Base-by-base conservation (phyloP, 1,284 basidiomycete genomes). In the Schizopora paradoxa region DNA sequence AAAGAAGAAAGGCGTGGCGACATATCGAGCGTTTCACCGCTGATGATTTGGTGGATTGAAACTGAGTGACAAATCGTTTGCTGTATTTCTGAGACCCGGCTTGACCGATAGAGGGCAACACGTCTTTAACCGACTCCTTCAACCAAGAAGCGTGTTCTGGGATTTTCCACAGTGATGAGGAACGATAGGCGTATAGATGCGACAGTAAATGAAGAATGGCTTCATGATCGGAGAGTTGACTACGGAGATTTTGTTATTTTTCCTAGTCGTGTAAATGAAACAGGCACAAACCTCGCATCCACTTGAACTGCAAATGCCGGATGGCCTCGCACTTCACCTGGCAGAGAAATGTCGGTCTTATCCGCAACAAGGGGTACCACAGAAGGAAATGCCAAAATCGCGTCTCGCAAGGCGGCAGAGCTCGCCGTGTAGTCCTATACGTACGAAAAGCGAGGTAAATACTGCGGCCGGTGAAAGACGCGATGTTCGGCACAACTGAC, bases 121-220 rank as follows among this genome's bases (percentile, higher is more conserved):
- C 52, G 5, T 69, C 59, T 18, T 62, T 62, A 18, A 81, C 67
- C 2, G 79, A 82, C 8, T 64, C 61, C 2, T 74, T 59, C 55
- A 96, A 80, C 91, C 92, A 96, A 0, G 72, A 57, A 0, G 76
- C 61, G n/a, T 77, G 67, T 0, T 63, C 58, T 0, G 82, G 66
- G 7, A 83, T 77, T 66, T 93, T 95, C 91, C 91, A 96, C 5
- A 94, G 62, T 0, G 81, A 64, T 11, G 67, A 70, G 0, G 87
- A 85, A 5, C 89, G 83, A 37, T 84, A 77, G 1, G 76, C 87
- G 61, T 96, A 96, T 26, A 95, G 76, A 58, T 91, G 87, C 0
- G 88, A 85, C 7, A 95, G 74, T 8, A 94, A 75, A 51, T 86
- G 75, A 2, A 82, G 63, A 7, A 72, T 63, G 1, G 76, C 67